Evolutionary conservation across 2,329 filamentous ascomycete genomes (phyloP), one percentile per base, ranked within the genome.

Genomic region (Venturiaceae sp.): DNA sequence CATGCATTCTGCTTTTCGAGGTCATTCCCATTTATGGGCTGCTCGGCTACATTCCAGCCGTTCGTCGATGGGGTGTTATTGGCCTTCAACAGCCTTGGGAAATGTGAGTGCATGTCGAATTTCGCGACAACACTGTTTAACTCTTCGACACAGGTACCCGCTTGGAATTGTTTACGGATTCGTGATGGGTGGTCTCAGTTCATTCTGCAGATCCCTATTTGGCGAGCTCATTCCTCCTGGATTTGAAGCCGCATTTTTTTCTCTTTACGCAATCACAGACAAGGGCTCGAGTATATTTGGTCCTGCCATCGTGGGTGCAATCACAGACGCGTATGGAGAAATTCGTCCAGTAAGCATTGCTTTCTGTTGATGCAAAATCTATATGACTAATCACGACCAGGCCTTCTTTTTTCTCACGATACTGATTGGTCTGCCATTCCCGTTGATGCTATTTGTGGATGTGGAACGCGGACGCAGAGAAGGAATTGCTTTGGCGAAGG

Each of bases 31-130:
- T 97, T 1, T 99, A 99, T 67, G 92, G 92, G 0, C 78, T 99
- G 13, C 74, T 95, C 19, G 92, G 92, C 1, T 96, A 94, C 67
- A 79, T 97, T 16, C 90, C 92, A 0, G 83, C 89, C 6, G 80
- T 99, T 52, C 81, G 84, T 65, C 75, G 78, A 7, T 83, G 87
- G 72, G 92, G 90, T 0, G 84, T 89, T 5, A 75, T 91, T 41
- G 94, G 94, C 1, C 79, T 99, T n/a, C 91, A 96, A 71, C 86
- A 94, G 68, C 86, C 89, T 3, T 96, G 91, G 89, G 94, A 99
- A 66, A 96, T 99, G 90, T 97, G 23, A 36, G 52, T 53, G 7
- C n/a, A n/a, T n/a, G n/a, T n/a, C n/a, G n/a, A n/a, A n/a, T n/a
- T n/a, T n/a, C n/a, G n/a, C n/a, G n/a, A n/a, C n/a, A 23, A 53